phyloP scores from a whole-genome alignment of 2,329 filamentous ascomycete genomes.

The Elsinoe perseae region DNA sequence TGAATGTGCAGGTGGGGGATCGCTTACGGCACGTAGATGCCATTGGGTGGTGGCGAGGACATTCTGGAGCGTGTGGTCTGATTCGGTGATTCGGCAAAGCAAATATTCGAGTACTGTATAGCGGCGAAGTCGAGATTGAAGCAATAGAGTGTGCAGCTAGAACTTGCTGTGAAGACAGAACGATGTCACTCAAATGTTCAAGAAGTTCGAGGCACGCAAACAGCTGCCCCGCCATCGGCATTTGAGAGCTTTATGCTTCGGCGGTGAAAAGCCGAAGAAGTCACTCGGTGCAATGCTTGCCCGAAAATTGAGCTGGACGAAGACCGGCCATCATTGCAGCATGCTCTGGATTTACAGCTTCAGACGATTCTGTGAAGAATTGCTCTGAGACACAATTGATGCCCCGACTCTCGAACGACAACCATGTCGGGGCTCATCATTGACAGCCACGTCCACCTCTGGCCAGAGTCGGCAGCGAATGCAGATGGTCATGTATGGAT shows the following conservation, averaged over 20 bases:
- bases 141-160: background rate
- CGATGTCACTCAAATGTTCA: background rate
- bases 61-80: constrained; percentile 10
- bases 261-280: background rate
- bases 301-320: background rate
- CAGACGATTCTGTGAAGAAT: background rate
- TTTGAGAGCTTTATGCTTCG: background rate
- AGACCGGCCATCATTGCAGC: background rate
- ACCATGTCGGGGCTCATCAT: constrained; percentile 46
- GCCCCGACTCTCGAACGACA: background rate
- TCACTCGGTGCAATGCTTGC: background rate
- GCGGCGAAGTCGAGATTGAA: too few species aligned
- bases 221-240: constrained; percentile 8
- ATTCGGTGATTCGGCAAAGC: too few species aligned
- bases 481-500: constrained; percentile 63
- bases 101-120: too few species aligned
- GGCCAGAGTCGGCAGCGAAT: constrained; percentile 55
- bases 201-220: background rate
- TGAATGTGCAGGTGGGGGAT: background rate
- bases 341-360: background rate
- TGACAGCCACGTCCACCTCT: constrained; percentile 90
- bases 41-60: constrained; percentile 39
- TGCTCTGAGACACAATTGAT: too few species aligned
- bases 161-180: background rate
- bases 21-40: constrained; percentile 46